A percentile compares a stretch with the other conserved stretches of the same genome.
Conservation (phyloP, 805 yeast species). For the Yarrowia sp. region DNA sequence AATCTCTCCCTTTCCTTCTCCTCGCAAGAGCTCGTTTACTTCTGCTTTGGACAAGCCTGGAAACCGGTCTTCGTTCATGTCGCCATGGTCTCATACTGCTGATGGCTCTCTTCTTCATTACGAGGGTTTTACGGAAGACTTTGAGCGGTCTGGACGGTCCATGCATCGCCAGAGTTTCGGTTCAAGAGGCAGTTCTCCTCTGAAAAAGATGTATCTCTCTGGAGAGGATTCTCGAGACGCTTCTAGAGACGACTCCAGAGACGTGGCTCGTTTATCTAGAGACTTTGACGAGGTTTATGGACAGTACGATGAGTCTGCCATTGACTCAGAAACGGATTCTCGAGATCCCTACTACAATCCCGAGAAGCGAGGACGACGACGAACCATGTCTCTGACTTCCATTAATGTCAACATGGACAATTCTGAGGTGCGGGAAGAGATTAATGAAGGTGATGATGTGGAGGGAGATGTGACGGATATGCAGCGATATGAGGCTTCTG, state of each 20-base stretch:
- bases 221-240: background rate
- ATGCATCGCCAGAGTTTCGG: background rate
- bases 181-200: background rate
- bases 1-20: background rate
- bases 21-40: conserved; percentile 28
- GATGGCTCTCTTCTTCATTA: conserved; percentile 5
- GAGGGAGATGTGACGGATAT: background rate
- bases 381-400: conserved; percentile 20
- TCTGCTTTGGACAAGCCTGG: conserved; percentile 36
- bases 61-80: conserved; percentile 1
- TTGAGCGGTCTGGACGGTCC: background rate
- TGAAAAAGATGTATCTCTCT: background rate
- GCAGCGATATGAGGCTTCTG: conserved; percentile 5
- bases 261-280: background rate
- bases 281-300: background rate
- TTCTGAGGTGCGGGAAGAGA: background rate
- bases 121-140: background rate
- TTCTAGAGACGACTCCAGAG: background rate
- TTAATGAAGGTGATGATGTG: background rate
- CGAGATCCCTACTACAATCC: conserved; percentile 16
- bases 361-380: background rate
- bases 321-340: background rate
- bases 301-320: background rate
- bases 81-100: conserved; percentile 8
- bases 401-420: conserved; percentile 17